Evolutionary conservation across 495 filamentous ascomycete genomes (phyloP), one percentile per base, ranked within the genome.

Genomic region (Tirmania nivea): DNA sequence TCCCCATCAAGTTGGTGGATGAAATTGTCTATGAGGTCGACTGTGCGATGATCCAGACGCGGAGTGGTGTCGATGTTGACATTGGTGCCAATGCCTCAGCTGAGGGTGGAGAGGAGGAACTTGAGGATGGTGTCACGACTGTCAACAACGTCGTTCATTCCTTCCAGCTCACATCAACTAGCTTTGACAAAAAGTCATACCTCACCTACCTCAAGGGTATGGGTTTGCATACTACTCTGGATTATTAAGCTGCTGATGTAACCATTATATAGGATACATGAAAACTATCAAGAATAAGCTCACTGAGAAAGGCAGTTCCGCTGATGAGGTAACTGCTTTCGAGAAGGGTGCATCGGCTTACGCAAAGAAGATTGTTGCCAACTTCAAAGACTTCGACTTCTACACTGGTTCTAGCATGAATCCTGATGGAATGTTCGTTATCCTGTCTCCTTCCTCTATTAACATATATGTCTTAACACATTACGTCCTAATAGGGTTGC

Each of bases 41-140:
- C 69, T 94, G 90, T 72, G 73, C 73, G 63, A 93, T 85, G 78
- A 84, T 94, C 69, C 75, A 78, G 19, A 69, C 73, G 9, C 59
- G 42, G 56, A 73, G 80, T 68, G 84, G 78, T 55, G 75, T 67
- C 49, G 68, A 81, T 58, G 78, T 94, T 69, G 87, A 96, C 64
- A 94, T 79, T 65, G 90, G 90, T 68, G 92, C 86, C 72, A 97
- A 96, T 72, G 84, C 90, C 55, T 96, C 90, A 55, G 87, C 90
- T 57, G 90, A 96, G 73, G 90, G 80, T 62, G 79, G 66, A 52
- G 39, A 6, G 3, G 86, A 80, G 20, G 88, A 89, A 57, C 11
- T 74, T 37, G 87, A 88, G 20, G 88, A 88, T 53, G 63, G 63
- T 54, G 67, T 69, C 54, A 67, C 81, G 67, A 78, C 78, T 69